Base-by-base conservation (phyloP, 345 rosid genomes). In the Firmiana major region DNA sequence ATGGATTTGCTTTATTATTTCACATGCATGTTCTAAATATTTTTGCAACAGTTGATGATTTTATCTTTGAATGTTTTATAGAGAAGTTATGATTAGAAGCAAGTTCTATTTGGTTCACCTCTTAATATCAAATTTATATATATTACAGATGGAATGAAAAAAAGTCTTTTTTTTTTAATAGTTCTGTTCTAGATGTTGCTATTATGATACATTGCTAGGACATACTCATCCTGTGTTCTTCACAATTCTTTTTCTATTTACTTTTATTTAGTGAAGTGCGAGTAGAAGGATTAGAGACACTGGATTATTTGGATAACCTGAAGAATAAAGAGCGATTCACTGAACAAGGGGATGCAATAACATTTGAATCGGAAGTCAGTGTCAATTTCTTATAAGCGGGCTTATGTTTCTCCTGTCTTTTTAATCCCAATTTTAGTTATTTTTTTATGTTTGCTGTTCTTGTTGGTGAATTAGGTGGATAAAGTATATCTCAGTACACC, bases 251-350 rank as follows among this genome's bases (percentile, higher is more conserved):
- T 80, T 46, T 76, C 17, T 31, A 16, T n/a, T 53, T 75, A 54
- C 43, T 71, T 73, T 78, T 51, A 51, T 80, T 73, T 28, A 95
- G 98, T 85, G 99, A 95, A 90, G 99, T 95, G 81, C 86, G 99
- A 48, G 86, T 95, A n/a, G 98, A 95, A 82, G 97, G 99, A 64
- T 74, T 95, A 77, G 99, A 95, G 88, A 95, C 99, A 63, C 90
- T 93, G 71, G 99, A 95, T 75, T 95, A 93, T 83, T 90, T 95
- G 4, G 98, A 95, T 84, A 93, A 93, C 81, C 84, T 93, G 3
- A 34, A 83, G 78, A 75, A 63, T 42, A 49, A 36, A 49, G 88
- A 93, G 80, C 93, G 96, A 63, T 90, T 93, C 85, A 95, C 98
- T 0, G 99, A 95, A 83, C 98, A 93, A 86, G 97, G 97, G 68